phyloP scores from a whole-genome alignment of 108 stramenopile species.

The Skeletonema costatum region DNA sequence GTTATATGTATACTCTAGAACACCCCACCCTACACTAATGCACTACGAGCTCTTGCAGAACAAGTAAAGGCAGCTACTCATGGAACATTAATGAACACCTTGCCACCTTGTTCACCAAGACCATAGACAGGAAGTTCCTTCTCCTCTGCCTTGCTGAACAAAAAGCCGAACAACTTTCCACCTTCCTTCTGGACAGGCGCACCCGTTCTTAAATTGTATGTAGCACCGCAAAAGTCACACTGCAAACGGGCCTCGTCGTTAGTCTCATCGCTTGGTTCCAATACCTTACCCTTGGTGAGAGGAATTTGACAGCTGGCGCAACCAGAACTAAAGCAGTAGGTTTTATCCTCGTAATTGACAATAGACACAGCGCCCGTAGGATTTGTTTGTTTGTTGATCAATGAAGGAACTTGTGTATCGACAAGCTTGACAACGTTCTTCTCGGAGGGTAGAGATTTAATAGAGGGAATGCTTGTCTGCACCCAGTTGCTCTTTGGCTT shows the following conservation, averaged over 20 bases:
- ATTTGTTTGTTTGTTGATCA: constrained; percentile 64
- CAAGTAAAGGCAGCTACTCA: background rate
- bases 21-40: too few species aligned
- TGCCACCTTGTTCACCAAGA: constrained; percentile 78
- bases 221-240: constrained; percentile 70
- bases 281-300: constrained; percentile 68
- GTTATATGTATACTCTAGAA: too few species aligned
- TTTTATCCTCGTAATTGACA: constrained; percentile 57
- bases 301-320: constrained; percentile 81
- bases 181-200: constrained; percentile 45
- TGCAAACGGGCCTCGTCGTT: constrained; percentile 34
- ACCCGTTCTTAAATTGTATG: constrained; percentile 77
- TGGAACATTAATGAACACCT: constrained; percentile 58
- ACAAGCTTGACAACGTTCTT: constrained; percentile 57
- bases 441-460: constrained; percentile 55
- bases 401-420: constrained; percentile 56
- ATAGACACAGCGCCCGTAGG: constrained; percentile 81
- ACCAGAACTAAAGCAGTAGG: constrained; percentile 62
- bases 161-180: constrained; percentile 65
- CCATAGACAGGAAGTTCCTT: constrained; percentile 59
- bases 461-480: constrained; percentile 44
- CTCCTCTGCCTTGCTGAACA: constrained; percentile 32
- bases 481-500: constrained; percentile 39
- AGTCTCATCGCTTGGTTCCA: constrained; percentile 55
- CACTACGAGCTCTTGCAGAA: background rate